Base-by-base conservation (phyloP, 2,329 filamentous ascomycete genomes). In the Talaromyces sp. region DNA sequence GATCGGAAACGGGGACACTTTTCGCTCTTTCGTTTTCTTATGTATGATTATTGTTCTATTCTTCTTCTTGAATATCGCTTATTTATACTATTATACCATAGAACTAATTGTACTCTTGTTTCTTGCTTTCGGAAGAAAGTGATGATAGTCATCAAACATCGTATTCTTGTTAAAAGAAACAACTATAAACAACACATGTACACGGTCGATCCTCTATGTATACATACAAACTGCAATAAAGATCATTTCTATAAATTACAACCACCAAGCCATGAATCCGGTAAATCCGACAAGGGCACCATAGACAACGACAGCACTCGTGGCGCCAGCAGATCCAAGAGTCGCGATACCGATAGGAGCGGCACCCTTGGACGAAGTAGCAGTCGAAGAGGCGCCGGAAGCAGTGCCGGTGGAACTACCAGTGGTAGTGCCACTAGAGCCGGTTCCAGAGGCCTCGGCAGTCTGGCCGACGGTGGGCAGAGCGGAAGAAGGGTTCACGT, bases 381-480 rank as follows among this genome's bases (percentile, higher is more conserved):
- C 58, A 5, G 64, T 62, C 8, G 64, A 48, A 23, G 62, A 60
- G 4, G 56, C 50, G 8, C 40, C 64, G 44, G 67, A 52, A 6
- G 50, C 60, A 56, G 69, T 61, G 7, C 35, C 39, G n/a, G 66
- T 21, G 31, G 52, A 28, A 16, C n/a, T 28, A 31, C 31, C 31
- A 23, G 52, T 55, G 31, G 31, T 55, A n/a, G 23, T 21, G 23
- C 55, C 42, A 12, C 56, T 57, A 16, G 58, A 63, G 1, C 60
- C 61, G 5, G 62, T 60, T 8, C 40, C 33, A 25, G 58, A 16
- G 42, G 50, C 12, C 42, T 3, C 6, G 42, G 39, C 60, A 60
- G 62, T 40, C 68, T 86, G 81, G 14, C 88, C 90, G 7, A 95
- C 68, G 1, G 84, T 87, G 0, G 92, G 92, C 25, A 96, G 81